phyloP scores from a whole-genome alignment of 306 rosid genomes.

The Inga oerstediana region DNA sequence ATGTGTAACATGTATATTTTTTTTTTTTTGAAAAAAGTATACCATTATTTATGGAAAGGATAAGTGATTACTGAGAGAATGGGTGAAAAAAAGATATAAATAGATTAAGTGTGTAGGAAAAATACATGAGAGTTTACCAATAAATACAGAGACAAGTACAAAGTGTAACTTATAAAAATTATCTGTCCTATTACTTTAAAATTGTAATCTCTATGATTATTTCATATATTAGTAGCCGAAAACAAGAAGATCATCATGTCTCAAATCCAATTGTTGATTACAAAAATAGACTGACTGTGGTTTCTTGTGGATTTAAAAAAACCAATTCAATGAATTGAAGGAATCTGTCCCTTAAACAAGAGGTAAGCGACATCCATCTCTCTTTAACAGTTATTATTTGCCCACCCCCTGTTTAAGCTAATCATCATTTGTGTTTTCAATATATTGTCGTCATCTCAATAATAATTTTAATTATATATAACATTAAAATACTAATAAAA shows the following conservation, averaged over 20 bases:
- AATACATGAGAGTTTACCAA: too few species aligned
- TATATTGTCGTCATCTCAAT: neutral
- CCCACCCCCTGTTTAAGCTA: neutral
- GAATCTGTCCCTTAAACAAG: slow-evolving; percentile 1
- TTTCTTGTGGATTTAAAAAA: neutral
- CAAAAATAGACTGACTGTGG: neutral
- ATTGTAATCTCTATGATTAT: neutral
- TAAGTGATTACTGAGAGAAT: too few species aligned
- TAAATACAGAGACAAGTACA: too few species aligned
- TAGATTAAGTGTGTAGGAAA: too few species aligned
- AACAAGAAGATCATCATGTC: neutral
- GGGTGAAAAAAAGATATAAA: too few species aligned
- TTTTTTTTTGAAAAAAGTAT: too few species aligned
- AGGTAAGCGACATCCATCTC: neutral
- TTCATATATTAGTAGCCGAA: neutral
- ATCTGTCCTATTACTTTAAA: too few species aligned
- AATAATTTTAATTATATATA: neutral
- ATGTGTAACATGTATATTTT: too few species aligned
- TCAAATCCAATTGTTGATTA: neutral
- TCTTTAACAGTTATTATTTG: neutral
- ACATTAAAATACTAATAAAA: too few species aligned
- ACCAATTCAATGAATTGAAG: neutral
- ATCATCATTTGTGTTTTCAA: neutral
- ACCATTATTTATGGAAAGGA: too few species aligned
- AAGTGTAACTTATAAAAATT: too few species aligned